phyloP scores from a whole-genome alignment of 1,139 yeast genomes.

The Suhomyces kunorum region DNA sequence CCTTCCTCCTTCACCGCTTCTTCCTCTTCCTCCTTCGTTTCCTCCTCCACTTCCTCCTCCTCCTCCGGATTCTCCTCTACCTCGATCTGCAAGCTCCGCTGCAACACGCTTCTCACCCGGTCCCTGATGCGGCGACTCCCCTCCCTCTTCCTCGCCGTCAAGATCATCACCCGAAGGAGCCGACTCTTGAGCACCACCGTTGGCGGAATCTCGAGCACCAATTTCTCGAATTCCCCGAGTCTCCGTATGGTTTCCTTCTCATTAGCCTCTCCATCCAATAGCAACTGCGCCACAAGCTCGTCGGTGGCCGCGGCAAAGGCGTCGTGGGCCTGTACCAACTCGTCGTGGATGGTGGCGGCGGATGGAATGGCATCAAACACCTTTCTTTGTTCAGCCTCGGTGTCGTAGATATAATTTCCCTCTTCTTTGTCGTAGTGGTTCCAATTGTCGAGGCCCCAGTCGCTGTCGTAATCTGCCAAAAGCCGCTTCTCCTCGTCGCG shows the following conservation, averaged over 20 bases:
- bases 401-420: constrained; percentile 42
- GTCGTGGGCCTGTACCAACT: constrained; percentile 19
- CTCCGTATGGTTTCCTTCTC: constrained; percentile 20
- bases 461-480: constrained; percentile 37
- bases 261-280: constrained; percentile 16
- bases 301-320: constrained; percentile 26
- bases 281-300: constrained; percentile 21
- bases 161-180: constrained; percentile 35
- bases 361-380: constrained; percentile 30
- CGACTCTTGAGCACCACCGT: constrained; percentile 34
- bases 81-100: constrained; percentile 24
- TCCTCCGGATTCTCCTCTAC: constrained; percentile 9
- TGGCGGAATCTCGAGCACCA: constrained; percentile 28
- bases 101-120: constrained; percentile 26
- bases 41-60: constrained; percentile 3
- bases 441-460: constrained; percentile 46
- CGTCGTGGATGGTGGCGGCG: constrained; percentile 23
- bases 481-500: constrained; percentile 22
- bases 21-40: constrained; percentile 1
- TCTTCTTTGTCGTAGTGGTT: constrained; percentile 20
- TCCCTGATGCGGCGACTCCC: constrained; percentile 23
- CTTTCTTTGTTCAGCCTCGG: constrained; percentile 30
- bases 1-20: background rate
- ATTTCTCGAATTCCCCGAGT: constrained; percentile 21
- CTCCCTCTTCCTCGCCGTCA: constrained; percentile 32